Conservation (phyloP, 805 yeast species). For the Candida vaughaniae region DNA sequence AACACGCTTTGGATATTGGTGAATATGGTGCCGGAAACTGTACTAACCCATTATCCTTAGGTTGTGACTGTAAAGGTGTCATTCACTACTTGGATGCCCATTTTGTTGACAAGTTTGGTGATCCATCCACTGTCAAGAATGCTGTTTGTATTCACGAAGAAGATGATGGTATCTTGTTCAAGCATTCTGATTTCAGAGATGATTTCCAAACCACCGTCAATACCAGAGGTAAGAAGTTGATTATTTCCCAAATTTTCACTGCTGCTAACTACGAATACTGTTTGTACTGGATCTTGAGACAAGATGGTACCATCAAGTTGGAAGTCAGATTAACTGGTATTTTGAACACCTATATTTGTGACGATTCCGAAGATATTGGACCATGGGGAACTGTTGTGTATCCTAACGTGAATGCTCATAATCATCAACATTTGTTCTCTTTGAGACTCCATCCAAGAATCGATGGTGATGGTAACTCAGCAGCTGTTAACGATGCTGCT, state of each 20-base stretch:
- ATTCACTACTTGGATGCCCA: conserved; percentile 83
- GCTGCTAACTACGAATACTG: conserved; percentile 88
- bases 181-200: conserved; percentile 85
- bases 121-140: conserved; percentile 67
- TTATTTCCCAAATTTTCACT: conserved; percentile 78
- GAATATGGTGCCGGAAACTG: conserved; percentile 87
- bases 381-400: conserved; percentile 83
- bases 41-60: conserved; percentile 75
- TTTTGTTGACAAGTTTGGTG: conserved; percentile 66
- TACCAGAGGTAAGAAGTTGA: conserved; percentile 71
- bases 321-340: conserved; percentile 83
- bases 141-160: conserved; percentile 86
- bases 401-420: conserved; percentile 80
- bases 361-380: conserved; percentile 62
- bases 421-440: conserved; percentile 82
- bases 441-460: conserved; percentile 77
- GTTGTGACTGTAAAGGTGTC: conserved; percentile 85
- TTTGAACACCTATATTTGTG: conserved; percentile 67
- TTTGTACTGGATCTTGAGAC: conserved; percentile 78
- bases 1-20: conserved; percentile 84
- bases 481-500: conserved; percentile 63
- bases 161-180: conserved; percentile 76
- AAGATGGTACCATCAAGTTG: conserved; percentile 79
- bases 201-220: conserved; percentile 71
- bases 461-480: conserved; percentile 78